These are phyloP conservation scores for Helianthus tuberosus DNA, from an alignment of 129 eudicot species.

Conservation along the genomic window DNA sequence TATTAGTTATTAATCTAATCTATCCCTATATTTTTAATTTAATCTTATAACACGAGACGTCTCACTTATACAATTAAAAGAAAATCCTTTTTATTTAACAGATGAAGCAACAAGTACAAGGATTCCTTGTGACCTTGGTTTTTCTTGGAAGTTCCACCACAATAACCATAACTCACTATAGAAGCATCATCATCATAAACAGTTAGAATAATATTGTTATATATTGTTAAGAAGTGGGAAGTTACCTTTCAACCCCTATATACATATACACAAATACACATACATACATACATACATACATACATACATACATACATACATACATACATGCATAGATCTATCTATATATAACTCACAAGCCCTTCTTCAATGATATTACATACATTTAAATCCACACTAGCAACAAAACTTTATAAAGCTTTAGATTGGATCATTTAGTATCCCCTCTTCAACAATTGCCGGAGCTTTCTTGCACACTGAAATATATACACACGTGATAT, in stretches of 20 bases:
- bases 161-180: slow-evolving; percentile 35
- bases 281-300: neutral
- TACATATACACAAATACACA: neutral
- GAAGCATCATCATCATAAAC: slow-evolving; percentile 46
- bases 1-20: slow-evolving; percentile 9
- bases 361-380: slow-evolving; percentile 22
- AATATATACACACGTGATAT: slow-evolving; percentile 27
- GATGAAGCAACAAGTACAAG: neutral
- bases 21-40: slow-evolving; percentile 2
- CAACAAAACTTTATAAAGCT: slow-evolving; percentile 31
- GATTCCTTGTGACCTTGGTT: slow-evolving; percentile 75
- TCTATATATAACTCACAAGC: slow-evolving; percentile 31
- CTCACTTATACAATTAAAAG: slow-evolving; percentile 14
- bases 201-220: slow-evolving; percentile 32
- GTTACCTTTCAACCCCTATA: slow-evolving; percentile 40
- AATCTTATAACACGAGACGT: slow-evolving; percentile 4
- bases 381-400: slow-evolving; percentile 27
- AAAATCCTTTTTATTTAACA: neutral
- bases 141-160: slow-evolving; percentile 54
- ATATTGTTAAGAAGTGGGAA: slow-evolving; percentile 37
- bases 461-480: slow-evolving; percentile 22
- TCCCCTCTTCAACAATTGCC: slow-evolving; percentile 32
- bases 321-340: neutral
- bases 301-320: neutral
- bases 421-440: slow-evolving; percentile 33